phyloP scores from a whole-genome alignment of 345 rosid genomes.

The Erysimum cheiranthoides region DNA sequence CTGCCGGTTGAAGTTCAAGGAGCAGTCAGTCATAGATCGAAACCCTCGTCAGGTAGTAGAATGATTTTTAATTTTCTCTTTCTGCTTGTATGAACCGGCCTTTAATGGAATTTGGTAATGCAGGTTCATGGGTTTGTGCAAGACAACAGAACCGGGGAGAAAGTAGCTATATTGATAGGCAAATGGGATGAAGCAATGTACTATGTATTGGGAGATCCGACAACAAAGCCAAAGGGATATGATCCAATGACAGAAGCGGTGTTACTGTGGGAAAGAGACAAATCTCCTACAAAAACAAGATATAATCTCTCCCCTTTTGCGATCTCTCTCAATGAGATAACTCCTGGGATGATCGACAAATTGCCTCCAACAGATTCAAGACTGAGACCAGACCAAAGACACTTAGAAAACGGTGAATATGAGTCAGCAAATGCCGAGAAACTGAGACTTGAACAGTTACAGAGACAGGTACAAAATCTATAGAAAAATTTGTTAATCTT shows the following conservation, averaged over 20 bases:
- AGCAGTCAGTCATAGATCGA: constrained; percentile 96
- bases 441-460: constrained; percentile 91
- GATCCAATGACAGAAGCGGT: constrained; percentile 98
- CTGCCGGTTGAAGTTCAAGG: constrained; percentile 96
- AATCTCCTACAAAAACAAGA: constrained; percentile 79
- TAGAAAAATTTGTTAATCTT: neutral
- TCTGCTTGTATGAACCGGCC: neutral
- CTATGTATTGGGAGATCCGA: constrained; percentile 90
- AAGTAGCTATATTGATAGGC: constrained; percentile 92
- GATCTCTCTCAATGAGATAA: constrained; percentile 84
- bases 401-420: constrained; percentile 91
- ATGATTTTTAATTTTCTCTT: neutral
- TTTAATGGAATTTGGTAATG: neutral
- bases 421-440: constrained; percentile 94
- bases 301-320: constrained; percentile 95
- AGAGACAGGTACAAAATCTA: constrained; percentile 80
- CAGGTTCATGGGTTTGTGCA: constrained; percentile 99
- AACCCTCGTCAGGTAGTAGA: constrained; percentile 91
- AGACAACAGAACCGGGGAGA: constrained; percentile 94
- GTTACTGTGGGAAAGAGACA: constrained; percentile 92
- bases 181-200: constrained; percentile 99
- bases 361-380: constrained; percentile 98
- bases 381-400: constrained; percentile 96
- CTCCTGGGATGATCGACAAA: constrained; percentile 72
- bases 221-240: constrained; percentile 88